Evolutionary conservation across 768 basidiomycete genomes (phyloP), one percentile per base, ranked within the genome.

Genomic region (Pleurotus citrinopileatus): DNA sequence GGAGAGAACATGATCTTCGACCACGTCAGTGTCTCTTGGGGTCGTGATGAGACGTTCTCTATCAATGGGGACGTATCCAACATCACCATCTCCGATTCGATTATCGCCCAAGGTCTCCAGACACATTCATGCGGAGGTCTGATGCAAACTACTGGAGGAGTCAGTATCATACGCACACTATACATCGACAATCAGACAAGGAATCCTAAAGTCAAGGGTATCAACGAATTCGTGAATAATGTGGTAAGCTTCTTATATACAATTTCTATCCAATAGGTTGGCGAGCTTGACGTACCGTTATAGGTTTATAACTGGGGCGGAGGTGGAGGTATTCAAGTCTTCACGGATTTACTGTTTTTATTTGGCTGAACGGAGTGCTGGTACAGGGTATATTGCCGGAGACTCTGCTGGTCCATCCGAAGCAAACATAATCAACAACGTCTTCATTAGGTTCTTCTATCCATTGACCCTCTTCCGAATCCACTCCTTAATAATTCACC

Each of bases 61-160:
- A 71, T 71, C 55, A 70, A 68, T 34, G 70, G 70, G 3, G 67
- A 69, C 46, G 70, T 71, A n/a, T 61, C 70, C 9, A 71, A 71
- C 50, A 48, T 69, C 45, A 71, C 70, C 10, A 70, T 71, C 19
- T 66, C 63, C 17, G 68, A 71, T 51, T 69, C 65, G n/a, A 70
- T 71, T 56, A 71, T 71, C 34, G 66, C 70, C 3, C 70, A 71
- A 55, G 70, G 70, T 42, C 58, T 71, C 1, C 64, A 71, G 51
- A 70, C 70, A 13, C 70, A 71, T 55, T 69, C 68, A 7, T 67
- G 66, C 50, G 70, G 70, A 37, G 70, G 70, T 2, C 66, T 71
- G 50, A 70, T 70, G 4, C 70, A 71, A 50, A 70, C 70, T 26
- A 61, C 60, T 48, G 70, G 70, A 1, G 70, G 70, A 28, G 65